A percentile compares a stretch with the other conserved stretches of the same genome.
These are phyloP conservation scores for Leishmania guyanensis DNA, from an alignment of 208 protist species.

Conservation along the genomic window DNA sequence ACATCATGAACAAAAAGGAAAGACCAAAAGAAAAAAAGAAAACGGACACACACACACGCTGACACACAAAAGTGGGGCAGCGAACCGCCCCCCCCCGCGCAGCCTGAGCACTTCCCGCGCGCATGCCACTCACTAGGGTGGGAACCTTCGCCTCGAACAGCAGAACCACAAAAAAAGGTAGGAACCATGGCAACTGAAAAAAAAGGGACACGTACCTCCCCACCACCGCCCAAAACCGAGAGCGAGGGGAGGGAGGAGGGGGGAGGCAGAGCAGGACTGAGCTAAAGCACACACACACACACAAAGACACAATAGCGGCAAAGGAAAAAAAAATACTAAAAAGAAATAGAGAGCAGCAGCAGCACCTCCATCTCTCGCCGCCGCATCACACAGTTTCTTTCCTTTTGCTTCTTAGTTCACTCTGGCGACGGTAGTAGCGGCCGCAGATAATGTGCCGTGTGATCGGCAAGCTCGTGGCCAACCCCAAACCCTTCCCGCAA, in stretches of 20 bases:
- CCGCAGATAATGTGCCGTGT: neutral
- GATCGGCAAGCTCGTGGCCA: neutral
- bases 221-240: neutral
- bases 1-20: neutral
- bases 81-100: neutral
- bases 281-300: neutral
- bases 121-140: too few species aligned
- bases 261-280: neutral
- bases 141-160: neutral
- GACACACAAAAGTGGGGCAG: neutral
- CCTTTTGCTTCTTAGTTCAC: neutral
- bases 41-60: too few species aligned
- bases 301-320: neutral
- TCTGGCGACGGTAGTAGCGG: neutral
- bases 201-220: too few species aligned
- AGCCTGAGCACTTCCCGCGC: too few species aligned
- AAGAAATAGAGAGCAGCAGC: neutral
- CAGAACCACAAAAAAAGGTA: neutral
- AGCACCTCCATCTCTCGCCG: neutral
- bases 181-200: too few species aligned
- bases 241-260: neutral
- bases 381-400: neutral
- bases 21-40: neutral
- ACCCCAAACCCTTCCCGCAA: slow-evolving; percentile 41
- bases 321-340: too few species aligned